Evolutionary conservation across 495 filamentous ascomycete genomes (phyloP), one percentile per base, ranked within the genome.

Genomic region (Pyrenula aspistea): DNA sequence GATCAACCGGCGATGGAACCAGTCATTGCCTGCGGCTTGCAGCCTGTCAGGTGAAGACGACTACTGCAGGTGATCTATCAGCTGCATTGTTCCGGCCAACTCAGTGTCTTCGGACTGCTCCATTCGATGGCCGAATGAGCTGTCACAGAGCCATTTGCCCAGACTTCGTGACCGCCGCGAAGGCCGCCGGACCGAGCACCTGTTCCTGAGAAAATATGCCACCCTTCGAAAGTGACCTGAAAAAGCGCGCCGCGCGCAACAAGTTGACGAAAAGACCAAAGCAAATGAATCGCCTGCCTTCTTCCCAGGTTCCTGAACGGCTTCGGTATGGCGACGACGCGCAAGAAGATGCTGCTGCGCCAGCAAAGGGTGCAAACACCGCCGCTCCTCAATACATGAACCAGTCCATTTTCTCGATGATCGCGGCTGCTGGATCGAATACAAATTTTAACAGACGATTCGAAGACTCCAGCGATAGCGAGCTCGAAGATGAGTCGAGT

Each of bases 351-450:
- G 86, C 85, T 49, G 82, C 83, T 12, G 84, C 84, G 22, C 81
- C 83, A 2, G 73, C 74, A 11, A 64, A 55, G 23, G 66, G 59
- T 19, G 61, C 60, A 53, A 57, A 59, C n/a, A 57, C 72, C 23
- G 67, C 67, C 49, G 66, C 76, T 25, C 57, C 73, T 22, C 76
- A 75, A 22, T 87, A 88, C 60, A 88, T 95, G 87, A 92, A 96
- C 69, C 91, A 96, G 71, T 92, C 88, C 53, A 79, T 98, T 54
- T 95, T 96, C 69, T 91, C 89, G 54, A 79, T 98, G 70, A 91
- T 98, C 59, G 88, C 91, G 15, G 87, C 89, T n/a, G 90, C 89
- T 47, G 89, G 89, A 3, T 88, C 87, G 55, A 81, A 80, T 52
- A 83, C 84, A 21, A 85, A 92, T 65, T 88, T 92, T 65, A 82